phyloP scores from a whole-genome alignment of 192 early-diverging fungal genomes.

The Entomortierella lignicola region DNA sequence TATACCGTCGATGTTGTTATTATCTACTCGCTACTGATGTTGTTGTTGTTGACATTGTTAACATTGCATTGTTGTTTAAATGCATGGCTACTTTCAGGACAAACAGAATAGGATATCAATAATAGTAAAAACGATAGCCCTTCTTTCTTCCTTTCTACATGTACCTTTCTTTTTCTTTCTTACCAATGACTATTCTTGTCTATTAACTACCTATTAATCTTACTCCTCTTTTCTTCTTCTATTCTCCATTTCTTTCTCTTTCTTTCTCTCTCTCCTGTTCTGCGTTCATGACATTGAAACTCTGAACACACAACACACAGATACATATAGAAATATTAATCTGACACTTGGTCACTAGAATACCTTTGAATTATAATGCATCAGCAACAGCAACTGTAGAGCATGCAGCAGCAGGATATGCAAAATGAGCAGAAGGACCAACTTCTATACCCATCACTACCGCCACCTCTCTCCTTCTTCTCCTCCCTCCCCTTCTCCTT shows the following conservation, averaged over 20 bases:
- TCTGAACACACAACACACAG: no score
- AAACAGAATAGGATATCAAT: not conserved
- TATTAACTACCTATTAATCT: no score
- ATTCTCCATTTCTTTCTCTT: no score
- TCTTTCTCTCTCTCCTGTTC: no score
- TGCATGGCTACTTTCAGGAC: conserved; percentile 11
- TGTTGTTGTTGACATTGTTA: not conserved
- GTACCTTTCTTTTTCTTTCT: not conserved
- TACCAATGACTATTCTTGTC: not conserved
- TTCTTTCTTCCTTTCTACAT: not conserved
- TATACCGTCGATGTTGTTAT: not conserved
- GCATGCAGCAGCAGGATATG: not conserved
- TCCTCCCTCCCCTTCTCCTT: not conserved
- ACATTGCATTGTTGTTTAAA: not conserved
- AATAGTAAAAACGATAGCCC: no score
- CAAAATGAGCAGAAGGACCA: not conserved
- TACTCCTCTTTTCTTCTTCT: no score
- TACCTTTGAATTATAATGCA: not conserved
- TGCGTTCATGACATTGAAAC: no score
- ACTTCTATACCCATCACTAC: not conserved
- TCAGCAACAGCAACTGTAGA: not conserved
- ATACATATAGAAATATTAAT: no score
- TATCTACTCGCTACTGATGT: no score
- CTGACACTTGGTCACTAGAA: not conserved
- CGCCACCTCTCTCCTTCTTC: not conserved